Conservation (phyloP, 352 stramenopile genomes). For the Phytophthora pluvialis region DNA sequence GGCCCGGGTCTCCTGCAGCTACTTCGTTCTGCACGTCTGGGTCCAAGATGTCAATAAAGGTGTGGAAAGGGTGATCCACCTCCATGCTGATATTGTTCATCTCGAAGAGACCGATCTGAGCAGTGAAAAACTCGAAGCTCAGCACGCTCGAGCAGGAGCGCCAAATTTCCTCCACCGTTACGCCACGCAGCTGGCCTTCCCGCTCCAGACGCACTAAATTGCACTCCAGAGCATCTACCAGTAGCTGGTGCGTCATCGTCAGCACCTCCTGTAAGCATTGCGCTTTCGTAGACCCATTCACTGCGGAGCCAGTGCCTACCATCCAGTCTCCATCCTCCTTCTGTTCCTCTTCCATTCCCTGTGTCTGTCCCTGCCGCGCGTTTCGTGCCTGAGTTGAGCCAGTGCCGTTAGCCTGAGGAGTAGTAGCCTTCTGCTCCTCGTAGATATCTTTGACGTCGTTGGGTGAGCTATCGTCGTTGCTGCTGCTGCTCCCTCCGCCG, state of each 20-base stretch:
- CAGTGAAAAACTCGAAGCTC: constrained; percentile 88
- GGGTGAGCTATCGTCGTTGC: constrained; percentile 28
- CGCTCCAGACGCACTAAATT: constrained; percentile 71
- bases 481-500: constrained; percentile 18
- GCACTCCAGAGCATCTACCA: constrained; percentile 71
- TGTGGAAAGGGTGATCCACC: constrained; percentile 81
- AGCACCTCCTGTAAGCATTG: constrained; percentile 68
- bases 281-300: constrained; percentile 32
- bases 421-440: constrained; percentile 13
- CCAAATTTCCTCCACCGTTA: constrained; percentile 67
- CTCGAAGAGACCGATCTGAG: constrained; percentile 95
- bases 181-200: constrained; percentile 63
- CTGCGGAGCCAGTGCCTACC: not conserved
- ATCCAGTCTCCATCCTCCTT: constrained; percentile 17
- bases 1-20: constrained; percentile 14
- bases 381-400: not conserved
- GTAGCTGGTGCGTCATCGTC: constrained; percentile 63
- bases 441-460: constrained; percentile 36
- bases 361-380: not conserved
- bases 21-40: constrained; percentile 45
- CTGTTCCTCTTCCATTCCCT: constrained; percentile 18
- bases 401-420: not conserved
- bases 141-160: constrained; percentile 67
- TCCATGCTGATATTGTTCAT: constrained; percentile 97
- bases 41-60: constrained; percentile 76